These are phyloP conservation scores for Phytophthora pistaciae DNA, from an alignment of 352 stramenopile species.

Conservation along the genomic window DNA sequence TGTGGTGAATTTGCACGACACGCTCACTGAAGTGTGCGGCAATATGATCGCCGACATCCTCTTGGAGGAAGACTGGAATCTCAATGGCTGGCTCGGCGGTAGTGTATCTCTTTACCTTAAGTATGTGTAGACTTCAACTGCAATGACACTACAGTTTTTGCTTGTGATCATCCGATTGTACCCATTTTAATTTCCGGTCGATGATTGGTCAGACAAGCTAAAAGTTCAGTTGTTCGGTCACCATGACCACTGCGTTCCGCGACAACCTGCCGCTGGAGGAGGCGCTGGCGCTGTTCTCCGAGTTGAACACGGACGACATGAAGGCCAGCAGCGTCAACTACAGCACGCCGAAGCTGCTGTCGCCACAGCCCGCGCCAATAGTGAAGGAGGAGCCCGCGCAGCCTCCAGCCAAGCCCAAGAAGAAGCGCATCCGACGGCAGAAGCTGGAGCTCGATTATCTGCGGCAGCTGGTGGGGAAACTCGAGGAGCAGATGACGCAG, in stretches of 20 bases:
- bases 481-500: slow-evolving; percentile 31
- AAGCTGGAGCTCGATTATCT: slow-evolving; percentile 51
- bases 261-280: background rate
- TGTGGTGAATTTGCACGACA: slow-evolving; percentile 46
- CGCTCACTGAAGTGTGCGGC: slow-evolving; percentile 32
- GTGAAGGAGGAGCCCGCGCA: slow-evolving; percentile 3
- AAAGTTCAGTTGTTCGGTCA: background rate
- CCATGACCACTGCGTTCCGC: background rate
- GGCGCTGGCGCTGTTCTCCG: background rate
- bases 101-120: background rate
- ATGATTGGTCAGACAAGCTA: background rate
- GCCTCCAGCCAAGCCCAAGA: slow-evolving; percentile 28
- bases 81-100: slow-evolving; percentile 26
- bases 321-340: background rate
- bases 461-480: slow-evolving; percentile 36
- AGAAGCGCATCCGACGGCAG: slow-evolving; percentile 47
- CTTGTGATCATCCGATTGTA: background rate
- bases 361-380: background rate
- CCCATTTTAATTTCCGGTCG: background rate
- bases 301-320: background rate
- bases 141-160: too few species aligned
- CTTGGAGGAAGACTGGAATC: slow-evolving; percentile 58
- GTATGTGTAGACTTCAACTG: background rate
- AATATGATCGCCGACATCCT: slow-evolving; percentile 48
- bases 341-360: background rate